These are phyloP conservation scores for Dacryopinax spathularia DNA, from an alignment of 768 basidiomycete species.

Conservation along the genomic window DNA sequence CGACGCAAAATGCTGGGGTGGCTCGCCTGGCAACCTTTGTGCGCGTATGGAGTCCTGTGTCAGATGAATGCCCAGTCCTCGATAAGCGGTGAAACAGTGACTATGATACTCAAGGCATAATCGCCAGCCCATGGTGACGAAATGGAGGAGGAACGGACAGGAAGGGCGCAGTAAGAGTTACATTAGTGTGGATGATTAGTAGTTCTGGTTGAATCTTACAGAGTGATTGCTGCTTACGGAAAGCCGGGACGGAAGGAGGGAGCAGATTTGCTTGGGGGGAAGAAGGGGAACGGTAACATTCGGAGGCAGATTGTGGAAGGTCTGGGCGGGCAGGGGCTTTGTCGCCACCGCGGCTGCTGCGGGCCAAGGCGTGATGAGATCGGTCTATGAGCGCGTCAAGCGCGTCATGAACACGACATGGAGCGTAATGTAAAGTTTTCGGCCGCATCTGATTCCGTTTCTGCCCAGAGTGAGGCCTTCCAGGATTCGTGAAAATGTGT, in stretches of 20 bases:
- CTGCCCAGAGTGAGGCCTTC: too few species aligned
- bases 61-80: not conserved
- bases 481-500: too few species aligned
- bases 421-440: constrained; percentile 5
- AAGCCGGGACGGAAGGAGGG: not conserved
- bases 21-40: not conserved
- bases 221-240: not conserved
- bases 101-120: not conserved
- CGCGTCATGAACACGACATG: not conserved
- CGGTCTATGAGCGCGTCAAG: not conserved
- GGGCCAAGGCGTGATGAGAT: not conserved
- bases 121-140: not conserved
- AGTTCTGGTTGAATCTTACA: not conserved
- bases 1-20: not conserved
- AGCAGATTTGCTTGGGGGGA: not conserved
- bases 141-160: not conserved
- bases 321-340: not conserved
- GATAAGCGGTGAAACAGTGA: not conserved
- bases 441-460: not conserved
- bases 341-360: not conserved
- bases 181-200: not conserved
- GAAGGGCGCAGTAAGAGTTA: not conserved
- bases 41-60: not conserved
- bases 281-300: not conserved
- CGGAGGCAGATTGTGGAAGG: not conserved